Evolutionary conservation across 1,284 basidiomycete species (phyloP).

Genomic region (Naganishia sp.): DNA sequence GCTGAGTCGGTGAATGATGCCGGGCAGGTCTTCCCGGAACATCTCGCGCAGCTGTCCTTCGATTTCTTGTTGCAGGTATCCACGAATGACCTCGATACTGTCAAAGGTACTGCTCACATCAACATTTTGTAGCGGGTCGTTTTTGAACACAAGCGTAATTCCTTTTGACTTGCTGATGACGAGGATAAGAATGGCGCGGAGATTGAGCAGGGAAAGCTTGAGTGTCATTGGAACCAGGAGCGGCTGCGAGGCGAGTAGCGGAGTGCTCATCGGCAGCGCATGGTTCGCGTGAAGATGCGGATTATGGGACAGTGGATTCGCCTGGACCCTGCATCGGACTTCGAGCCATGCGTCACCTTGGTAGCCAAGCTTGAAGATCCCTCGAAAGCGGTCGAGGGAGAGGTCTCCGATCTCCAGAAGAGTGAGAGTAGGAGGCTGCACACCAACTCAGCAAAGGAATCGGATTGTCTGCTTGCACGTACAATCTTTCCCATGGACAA

Average conservation of each 20-base stretch:
- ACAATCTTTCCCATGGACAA: constrained; percentile 97
- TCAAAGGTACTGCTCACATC: constrained; percentile 98
- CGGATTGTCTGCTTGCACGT: constrained; percentile 39
- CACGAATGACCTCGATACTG: constrained; percentile 95
- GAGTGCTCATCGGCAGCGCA: constrained; percentile 69
- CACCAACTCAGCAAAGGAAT: too few species aligned
- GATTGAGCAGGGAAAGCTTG: constrained; percentile 88
- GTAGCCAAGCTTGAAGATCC: constrained; percentile 95
- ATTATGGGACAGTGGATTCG: constrained; percentile 60
- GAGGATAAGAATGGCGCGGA: constrained; percentile 94
- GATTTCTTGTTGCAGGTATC: constrained; percentile 94
- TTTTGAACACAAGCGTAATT: constrained; percentile 99
- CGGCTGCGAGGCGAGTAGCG: constrained; percentile 88
- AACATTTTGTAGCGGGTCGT: constrained; percentile 96
- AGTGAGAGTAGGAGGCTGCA: constrained; percentile 90
- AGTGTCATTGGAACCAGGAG: constrained; percentile 97
- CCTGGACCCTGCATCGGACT: constrained; percentile 85
- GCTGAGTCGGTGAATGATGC: constrained; percentile 93
- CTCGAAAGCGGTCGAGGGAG: constrained; percentile 91
- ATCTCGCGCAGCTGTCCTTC: constrained; percentile 95
- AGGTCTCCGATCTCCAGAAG: constrained; percentile 98
- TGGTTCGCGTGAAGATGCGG: constrained; percentile 79
- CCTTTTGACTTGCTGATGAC: constrained; percentile 97
- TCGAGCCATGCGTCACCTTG: constrained; percentile 94
- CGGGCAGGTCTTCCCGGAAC: constrained; percentile 95